Base-by-base conservation (phyloP, 768 basidiomycete genomes). In the Agaricus subrufescens region DNA sequence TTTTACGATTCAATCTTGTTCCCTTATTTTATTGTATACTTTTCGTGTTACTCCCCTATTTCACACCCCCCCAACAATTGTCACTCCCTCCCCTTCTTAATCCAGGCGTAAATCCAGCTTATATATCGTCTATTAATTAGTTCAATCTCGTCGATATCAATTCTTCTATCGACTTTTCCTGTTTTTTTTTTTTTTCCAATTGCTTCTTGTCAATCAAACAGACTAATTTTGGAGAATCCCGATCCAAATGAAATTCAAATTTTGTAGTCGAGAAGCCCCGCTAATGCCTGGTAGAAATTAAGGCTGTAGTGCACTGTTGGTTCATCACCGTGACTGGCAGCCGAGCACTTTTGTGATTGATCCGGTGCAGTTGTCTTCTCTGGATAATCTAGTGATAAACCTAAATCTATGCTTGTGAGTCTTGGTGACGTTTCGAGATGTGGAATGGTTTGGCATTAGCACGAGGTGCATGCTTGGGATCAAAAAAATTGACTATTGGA, bases 111-210 rank as follows among this genome's bases (percentile, higher is more conserved):
- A 43, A 30, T 30, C 27, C 29, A 50, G n/a, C 38, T 54, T 54
- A 54, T 54, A 54, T 54, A 46, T 25, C 51, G 46, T 39, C 38
- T 25, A 46, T 37, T 54, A 54, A 26, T 54, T 45, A 54, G 39
- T 25, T 2, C 1, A 5, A n/a, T 15, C 8, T 14, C 3, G 12
- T 15, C 40, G 19, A 19, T 19, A 19, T 19, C 19, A 19, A 19
- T 19, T 19, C n/a, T 42, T 42, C 19, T 42, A 15, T 42, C 19
- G 27, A 46, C 27, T 42, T 19, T 25, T 40, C 38, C 38, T 39
- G 10, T 27, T 46, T 46, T 47, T 42, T 46, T 50, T 39, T 19
- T 38, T n/a, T 50, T 12, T 46, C 23, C 25, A 8, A 25, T 49
- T 15, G 10, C 29, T 47, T 46, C 38, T 48, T 44, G 37, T 55